Conservation (phyloP, 1,284 basidiomycete genomes). For the Xanthoconium separans region DNA sequence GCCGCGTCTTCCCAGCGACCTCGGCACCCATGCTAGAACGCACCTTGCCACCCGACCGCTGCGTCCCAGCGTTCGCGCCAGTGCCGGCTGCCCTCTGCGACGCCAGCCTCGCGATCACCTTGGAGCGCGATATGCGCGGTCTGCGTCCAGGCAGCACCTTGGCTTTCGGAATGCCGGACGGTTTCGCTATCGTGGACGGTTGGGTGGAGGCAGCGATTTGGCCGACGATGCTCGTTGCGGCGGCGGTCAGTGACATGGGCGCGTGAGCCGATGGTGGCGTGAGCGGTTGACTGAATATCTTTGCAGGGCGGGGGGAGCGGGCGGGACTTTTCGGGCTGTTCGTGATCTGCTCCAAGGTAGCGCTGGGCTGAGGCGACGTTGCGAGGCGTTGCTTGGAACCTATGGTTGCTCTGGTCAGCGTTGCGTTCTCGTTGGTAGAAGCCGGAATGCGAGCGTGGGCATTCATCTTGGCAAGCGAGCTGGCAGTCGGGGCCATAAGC, state of each 20-base stretch:
- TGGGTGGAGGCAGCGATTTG: neutral
- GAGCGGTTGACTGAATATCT: conserved; percentile 57
- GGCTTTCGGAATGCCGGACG: conserved; percentile 35
- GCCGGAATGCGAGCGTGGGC: conserved; percentile 19
- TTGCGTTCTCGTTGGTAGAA: conserved; percentile 14
- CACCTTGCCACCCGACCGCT: conserved; percentile 27
- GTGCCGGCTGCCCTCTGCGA: conserved; percentile 57
- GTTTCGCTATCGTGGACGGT: conserved; percentile 12
- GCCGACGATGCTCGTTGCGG: conserved; percentile 29
- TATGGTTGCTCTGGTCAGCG: conserved; percentile 6
- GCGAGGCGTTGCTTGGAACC: conserved; percentile 22
- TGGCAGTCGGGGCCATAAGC: conserved; percentile 70
- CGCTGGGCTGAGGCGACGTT: conserved; percentile 16
- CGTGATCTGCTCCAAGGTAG: conserved; percentile 43
- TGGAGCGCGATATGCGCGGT: conserved; percentile 74
- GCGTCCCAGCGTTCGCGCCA: conserved; percentile 5
- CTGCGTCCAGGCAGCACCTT: conserved; percentile 51
- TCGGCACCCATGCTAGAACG: conserved; percentile 59
- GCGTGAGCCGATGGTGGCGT: conserved; percentile 34
- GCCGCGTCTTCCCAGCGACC: conserved; percentile 45
- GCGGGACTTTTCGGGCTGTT: conserved; percentile 37
- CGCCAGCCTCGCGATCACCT: conserved; percentile 71
- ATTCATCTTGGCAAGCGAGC: conserved; percentile 65
- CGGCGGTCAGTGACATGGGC: conserved; percentile 31
- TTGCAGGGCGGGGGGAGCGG: conserved; percentile 20